Percentiles rank a stretch among this genome's conserved stretches.
phyloP scores from a whole-genome alignment of 345 rosid genomes.

The Populus deltoides region DNA sequence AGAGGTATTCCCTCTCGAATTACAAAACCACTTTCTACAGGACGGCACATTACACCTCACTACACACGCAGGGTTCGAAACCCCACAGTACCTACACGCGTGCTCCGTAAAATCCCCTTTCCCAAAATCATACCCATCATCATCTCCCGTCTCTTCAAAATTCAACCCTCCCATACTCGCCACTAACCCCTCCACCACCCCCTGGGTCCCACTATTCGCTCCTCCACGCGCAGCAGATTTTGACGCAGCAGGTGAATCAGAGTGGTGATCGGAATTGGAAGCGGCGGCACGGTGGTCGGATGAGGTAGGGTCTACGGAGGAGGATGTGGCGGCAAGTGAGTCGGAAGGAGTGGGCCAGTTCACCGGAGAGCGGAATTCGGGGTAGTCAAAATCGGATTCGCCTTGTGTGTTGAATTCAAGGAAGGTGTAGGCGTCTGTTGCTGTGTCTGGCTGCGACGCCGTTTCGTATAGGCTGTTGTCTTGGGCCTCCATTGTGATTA shows the following conservation, averaged over 20 bases:
- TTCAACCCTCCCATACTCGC: conserved; percentile 77
- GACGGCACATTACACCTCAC: conserved; percentile 98
- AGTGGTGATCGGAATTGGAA: conserved; percentile 27
- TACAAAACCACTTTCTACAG: conserved; percentile 98
- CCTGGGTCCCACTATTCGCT: conserved; percentile 36
- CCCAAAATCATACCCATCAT: conserved; percentile 63
- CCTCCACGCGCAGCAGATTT: conserved; percentile 25
- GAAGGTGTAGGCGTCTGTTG: conserved; percentile 81
- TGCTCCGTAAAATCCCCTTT: conserved; percentile 86
- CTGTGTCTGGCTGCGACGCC: conserved; percentile 93
- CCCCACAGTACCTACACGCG: conserved; percentile 95
- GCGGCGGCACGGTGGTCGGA: conserved; percentile 49
- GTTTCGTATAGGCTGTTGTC: conserved; percentile 73
- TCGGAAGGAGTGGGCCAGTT: conserved; percentile 97
- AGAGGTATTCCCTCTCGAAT: conserved; percentile 96
- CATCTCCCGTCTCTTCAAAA: conserved; percentile 96
- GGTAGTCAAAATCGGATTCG: conserved; percentile 93
- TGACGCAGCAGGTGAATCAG: conserved; percentile 39
- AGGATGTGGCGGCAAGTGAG: conserved; percentile 45
- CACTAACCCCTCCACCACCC: conserved; percentile 68
- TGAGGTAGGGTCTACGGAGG: conserved; percentile 17
- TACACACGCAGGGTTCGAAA: conserved; percentile 95
- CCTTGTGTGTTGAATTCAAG: conserved; percentile 97
- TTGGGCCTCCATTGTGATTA: conserved; percentile 63
- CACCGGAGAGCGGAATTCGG: conserved; percentile 75